A percentile compares a stretch with the other conserved stretches of the same genome.
These are phyloP conservation scores for Ochromonas danica DNA, from an alignment of 108 stramenopile genomes.

Conservation along the genomic window DNA sequence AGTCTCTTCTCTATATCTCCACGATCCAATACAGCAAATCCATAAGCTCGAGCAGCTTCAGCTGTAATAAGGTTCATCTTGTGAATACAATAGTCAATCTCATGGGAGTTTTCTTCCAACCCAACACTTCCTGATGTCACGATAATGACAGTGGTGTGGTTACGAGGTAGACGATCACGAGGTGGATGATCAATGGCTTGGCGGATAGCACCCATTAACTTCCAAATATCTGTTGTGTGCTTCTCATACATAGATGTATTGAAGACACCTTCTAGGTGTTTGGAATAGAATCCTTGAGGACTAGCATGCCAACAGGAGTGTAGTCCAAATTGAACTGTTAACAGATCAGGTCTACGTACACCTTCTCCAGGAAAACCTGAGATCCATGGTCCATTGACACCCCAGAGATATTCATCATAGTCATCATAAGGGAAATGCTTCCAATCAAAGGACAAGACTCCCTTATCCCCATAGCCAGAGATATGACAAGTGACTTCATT, in stretches of 20 bases:
- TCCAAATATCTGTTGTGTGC: not conserved
- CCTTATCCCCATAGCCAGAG: slow-evolving; percentile 4
- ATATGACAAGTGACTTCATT: slow-evolving; percentile 30
- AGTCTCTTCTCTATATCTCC: not conserved
- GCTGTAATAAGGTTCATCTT: not conserved
- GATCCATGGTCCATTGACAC: slow-evolving; percentile 21
- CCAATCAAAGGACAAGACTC: slow-evolving; percentile 3
- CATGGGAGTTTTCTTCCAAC: not conserved
- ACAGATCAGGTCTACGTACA: slow-evolving; percentile 6
- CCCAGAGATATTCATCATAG: slow-evolving; percentile 27
- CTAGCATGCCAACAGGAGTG: slow-evolving; percentile 27
- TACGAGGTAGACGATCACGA: not conserved
- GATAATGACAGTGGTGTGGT: not conserved
- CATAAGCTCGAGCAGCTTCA: not conserved
- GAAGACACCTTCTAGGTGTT: not conserved
- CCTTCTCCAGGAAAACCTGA: slow-evolving; percentile 15
- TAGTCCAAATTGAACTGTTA: slow-evolving; percentile 20
- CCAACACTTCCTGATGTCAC: slow-evolving; percentile 2
- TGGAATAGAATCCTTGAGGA: slow-evolving; percentile 6
- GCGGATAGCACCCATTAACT: not conserved
- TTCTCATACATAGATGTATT: not conserved
- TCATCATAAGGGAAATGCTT: slow-evolving; percentile 25
- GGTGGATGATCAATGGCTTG: not conserved
- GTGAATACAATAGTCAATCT: slow-evolving; percentile 2
- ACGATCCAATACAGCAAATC: slow-evolving; percentile 8